phyloP scores from a whole-genome alignment of 1,139 yeast species.

The Yarrowia galli region DNA sequence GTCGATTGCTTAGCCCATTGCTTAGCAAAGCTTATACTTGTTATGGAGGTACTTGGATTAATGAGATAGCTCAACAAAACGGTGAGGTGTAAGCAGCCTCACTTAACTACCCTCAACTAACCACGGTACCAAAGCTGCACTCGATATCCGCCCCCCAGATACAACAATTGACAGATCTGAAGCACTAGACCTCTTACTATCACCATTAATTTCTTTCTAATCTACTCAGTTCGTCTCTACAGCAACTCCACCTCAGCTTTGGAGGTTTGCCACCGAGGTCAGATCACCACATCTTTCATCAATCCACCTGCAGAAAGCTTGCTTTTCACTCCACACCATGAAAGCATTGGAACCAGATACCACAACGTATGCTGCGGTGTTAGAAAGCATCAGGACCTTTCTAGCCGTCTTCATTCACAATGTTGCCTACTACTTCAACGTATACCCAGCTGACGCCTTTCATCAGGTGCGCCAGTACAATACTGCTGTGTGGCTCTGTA shows the following conservation, averaged over 20 bases:
- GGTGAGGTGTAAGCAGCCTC: too few species aligned
- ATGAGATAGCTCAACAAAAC: too few species aligned
- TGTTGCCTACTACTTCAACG: slow-evolving; percentile 48
- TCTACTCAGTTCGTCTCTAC: not conserved
- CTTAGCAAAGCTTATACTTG: too few species aligned
- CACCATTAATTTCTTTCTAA: too few species aligned
- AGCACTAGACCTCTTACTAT: too few species aligned
- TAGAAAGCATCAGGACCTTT: slow-evolving; percentile 49
- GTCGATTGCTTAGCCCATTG: too few species aligned
- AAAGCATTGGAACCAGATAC: not conserved
- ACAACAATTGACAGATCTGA: too few species aligned
- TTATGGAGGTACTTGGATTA: too few species aligned
- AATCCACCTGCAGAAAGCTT: slow-evolving; percentile 2
- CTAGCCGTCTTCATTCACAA: slow-evolving; percentile 51
- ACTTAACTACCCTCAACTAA: too few species aligned
- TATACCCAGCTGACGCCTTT: slow-evolving; percentile 52
- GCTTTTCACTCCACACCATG: not conserved
- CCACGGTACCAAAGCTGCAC: too few species aligned
- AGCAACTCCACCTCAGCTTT: not conserved
- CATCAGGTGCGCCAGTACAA: slow-evolving; percentile 49
- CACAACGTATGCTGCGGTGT: slow-evolving; percentile 42
- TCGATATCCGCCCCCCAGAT: too few species aligned
- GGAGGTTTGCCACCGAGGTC: not conserved
- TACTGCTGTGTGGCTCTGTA: slow-evolving; percentile 49
- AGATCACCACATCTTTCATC: too few species aligned